Percentiles rank a stretch among this genome's conserved stretches.
phyloP scores from a whole-genome alignment of 306 rosid species.

The Fagus sylvatica region DNA sequence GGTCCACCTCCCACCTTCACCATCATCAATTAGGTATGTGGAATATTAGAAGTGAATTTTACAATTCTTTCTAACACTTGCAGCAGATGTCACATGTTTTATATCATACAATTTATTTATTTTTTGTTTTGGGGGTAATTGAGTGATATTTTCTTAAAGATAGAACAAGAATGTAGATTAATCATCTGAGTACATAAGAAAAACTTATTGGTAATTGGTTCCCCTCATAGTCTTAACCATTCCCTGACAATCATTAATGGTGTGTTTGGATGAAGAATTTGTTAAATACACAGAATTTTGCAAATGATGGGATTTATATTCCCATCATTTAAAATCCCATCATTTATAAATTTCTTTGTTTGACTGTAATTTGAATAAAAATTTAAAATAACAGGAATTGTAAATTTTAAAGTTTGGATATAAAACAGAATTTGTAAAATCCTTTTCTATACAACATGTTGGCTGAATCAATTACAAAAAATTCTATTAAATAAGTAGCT shows the following conservation, averaged over 20 bases:
- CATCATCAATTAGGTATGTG: neutral
- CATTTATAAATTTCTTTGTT: too few species aligned
- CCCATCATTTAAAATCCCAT: too few species aligned
- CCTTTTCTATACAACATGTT: too few species aligned
- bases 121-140: neutral
- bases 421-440: too few species aligned
- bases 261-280: too few species aligned
- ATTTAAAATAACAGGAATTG: too few species aligned
- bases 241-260: neutral
- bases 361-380: too few species aligned
- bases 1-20: constrained; percentile 6
- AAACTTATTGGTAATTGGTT: neutral
- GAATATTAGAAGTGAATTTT: neutral
- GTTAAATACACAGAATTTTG: too few species aligned
- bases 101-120: neutral
- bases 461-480: too few species aligned
- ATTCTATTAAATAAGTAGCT: too few species aligned
- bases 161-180: neutral
- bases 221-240: neutral
- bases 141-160: neutral
- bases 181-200: neutral
- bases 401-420: too few species aligned
- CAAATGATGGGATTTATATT: too few species aligned
- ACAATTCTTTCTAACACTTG: neutral
- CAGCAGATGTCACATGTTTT: neutral